Conservation (phyloP, 352 stramenopile species). For the Pythium graminicola region DNA sequence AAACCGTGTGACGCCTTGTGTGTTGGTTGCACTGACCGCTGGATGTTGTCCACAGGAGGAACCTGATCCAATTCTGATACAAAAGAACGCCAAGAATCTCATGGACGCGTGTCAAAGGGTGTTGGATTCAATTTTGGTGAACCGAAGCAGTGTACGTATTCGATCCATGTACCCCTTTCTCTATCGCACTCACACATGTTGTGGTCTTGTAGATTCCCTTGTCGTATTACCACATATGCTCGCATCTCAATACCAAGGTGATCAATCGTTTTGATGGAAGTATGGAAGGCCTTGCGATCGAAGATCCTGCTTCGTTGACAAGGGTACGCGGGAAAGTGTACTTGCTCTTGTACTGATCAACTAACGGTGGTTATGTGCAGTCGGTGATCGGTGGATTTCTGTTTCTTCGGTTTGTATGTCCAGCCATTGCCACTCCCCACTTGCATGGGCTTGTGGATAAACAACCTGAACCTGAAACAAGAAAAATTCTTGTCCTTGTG, state of each 20-base stretch:
- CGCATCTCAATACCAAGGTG: constrained; percentile 35
- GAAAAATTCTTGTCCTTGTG: constrained; percentile 80
- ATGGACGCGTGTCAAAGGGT: constrained; percentile 81
- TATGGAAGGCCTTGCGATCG: constrained; percentile 27
- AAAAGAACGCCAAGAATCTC: constrained; percentile 64
- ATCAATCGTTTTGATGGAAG: constrained; percentile 37
- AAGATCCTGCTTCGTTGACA: constrained; percentile 27
- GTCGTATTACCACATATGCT: constrained; percentile 41
- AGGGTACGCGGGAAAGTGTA: constrained; percentile 20
- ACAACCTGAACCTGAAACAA: constrained; percentile 53
- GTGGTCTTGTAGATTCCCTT: constrained; percentile 24
- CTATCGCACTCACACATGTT: background rate
- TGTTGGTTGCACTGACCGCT: background rate
- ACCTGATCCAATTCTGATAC: constrained; percentile 2
- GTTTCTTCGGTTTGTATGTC: constrained; percentile 85
- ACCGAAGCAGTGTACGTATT: constrained; percentile 37
- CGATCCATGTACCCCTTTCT: background rate
- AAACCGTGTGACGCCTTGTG: background rate
- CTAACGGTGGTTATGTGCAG: constrained; percentile 19
- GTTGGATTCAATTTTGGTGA: constrained; percentile 71
- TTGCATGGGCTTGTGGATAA: constrained; percentile 76
- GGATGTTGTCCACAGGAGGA: constrained; percentile 8
- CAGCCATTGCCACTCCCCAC: constrained; percentile 82
- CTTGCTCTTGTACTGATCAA: background rate
- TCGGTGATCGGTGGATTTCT: constrained; percentile 84